Conservation (phyloP, 129 eudicot species). For the Pseudognaphalium luteoalbum region DNA sequence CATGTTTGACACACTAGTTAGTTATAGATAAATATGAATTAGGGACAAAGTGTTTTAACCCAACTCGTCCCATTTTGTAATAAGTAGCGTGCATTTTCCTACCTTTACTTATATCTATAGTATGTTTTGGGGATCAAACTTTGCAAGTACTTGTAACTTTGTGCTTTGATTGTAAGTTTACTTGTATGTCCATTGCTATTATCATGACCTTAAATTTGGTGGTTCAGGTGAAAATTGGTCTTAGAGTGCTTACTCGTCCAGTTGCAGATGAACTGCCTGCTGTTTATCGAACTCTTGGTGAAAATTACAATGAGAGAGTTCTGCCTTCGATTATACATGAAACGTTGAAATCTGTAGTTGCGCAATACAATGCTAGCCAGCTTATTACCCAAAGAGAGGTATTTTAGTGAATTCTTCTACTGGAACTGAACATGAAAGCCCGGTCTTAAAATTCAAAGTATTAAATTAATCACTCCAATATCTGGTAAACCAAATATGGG, state of each 20-base stretch:
- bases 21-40: neutral
- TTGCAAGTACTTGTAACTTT: neutral
- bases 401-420: neutral
- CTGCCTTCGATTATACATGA: slow-evolving; percentile 61
- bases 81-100: neutral
- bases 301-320: slow-evolving; percentile 53
- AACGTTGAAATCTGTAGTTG: slow-evolving; percentile 60
- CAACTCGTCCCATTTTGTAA: neutral
- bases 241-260: slow-evolving; percentile 60
- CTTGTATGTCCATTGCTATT: neutral
- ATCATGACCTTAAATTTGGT: slow-evolving; percentile 8
- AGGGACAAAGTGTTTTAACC: neutral
- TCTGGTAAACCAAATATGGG: neutral
- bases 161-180: neutral
- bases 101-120: neutral
- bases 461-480: neutral
- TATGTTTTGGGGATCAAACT: neutral
- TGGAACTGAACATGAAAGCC: neutral
- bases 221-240: slow-evolving; percentile 44
- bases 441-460: neutral
- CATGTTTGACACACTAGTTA: neutral
- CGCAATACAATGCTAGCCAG: slow-evolving; percentile 64
- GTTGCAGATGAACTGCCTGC: slow-evolving; percentile 47
- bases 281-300: slow-evolving; percentile 56
- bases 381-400: slow-evolving; percentile 69